These are phyloP conservation scores for Anisogramma anomala DNA, from an alignment of 2,329 filamentous ascomycete genomes.

Conservation along the genomic window DNA sequence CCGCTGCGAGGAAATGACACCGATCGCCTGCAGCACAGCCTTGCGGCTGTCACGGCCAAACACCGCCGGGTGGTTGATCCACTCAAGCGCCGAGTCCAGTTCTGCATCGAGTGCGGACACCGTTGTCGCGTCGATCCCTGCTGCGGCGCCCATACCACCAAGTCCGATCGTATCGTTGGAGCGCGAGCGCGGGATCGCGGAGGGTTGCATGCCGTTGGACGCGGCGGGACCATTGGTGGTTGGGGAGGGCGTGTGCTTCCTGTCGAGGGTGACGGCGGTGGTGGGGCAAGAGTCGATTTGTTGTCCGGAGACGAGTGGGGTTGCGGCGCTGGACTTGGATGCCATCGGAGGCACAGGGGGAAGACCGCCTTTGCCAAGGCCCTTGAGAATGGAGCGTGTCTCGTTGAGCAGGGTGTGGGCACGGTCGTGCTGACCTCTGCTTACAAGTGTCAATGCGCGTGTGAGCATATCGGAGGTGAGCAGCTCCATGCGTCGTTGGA, in stretches of 20 bases:
- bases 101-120: slow-evolving; percentile 84
- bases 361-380: slow-evolving; percentile 85
- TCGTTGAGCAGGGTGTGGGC: slow-evolving; percentile 87
- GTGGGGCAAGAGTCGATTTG: slow-evolving; percentile 32
- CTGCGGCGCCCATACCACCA: slow-evolving; percentile 30
- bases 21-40: slow-evolving; percentile 89
- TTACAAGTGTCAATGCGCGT: slow-evolving; percentile 78
- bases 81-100: slow-evolving; percentile 81
- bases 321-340: slow-evolving; percentile 35
- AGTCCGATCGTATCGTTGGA: slow-evolving; percentile 48
- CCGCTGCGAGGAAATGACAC: slow-evolving; percentile 88
- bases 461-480: slow-evolving; percentile 97
- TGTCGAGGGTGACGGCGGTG: slow-evolving; percentile 36
- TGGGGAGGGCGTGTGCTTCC: slow-evolving; percentile 45
- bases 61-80: slow-evolving; percentile 94
- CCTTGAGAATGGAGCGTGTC: slow-evolving; percentile 89
- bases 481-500: slow-evolving; percentile 94
- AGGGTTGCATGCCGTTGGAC: slow-evolving; percentile 23
- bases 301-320: slow-evolving; percentile 30
- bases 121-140: slow-evolving; percentile 71
- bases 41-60: slow-evolving; percentile 92
- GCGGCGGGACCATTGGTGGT: slow-evolving; percentile 28
- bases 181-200: slow-evolving; percentile 37
- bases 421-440: slow-evolving; percentile 82
- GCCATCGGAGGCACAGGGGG: slow-evolving; percentile 69